Percentiles rank a stretch among this genome's conserved stretches.
Conservation (phyloP, 106 monocot species). For the Dioscorea alata region DNA sequence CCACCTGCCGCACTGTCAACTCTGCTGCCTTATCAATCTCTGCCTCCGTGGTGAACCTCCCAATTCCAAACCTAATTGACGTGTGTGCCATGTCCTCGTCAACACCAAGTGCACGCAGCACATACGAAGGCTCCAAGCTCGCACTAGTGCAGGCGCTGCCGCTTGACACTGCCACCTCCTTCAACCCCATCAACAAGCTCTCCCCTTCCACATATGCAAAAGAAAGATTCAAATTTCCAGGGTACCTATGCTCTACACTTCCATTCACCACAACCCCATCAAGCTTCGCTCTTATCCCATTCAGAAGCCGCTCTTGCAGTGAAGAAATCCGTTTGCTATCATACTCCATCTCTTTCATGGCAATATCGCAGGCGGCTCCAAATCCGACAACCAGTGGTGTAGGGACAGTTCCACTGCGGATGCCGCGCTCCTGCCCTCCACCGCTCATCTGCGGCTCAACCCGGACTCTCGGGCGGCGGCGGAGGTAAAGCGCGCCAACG, state of each 20-base stretch:
- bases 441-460: conserved; percentile 99
- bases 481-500: conserved; percentile 78
- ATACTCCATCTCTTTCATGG: conserved; percentile 85
- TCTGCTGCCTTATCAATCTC: conserved; percentile 76
- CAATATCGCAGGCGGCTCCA: conserved; percentile 87
- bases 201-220: conserved; percentile 96
- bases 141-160: conserved; percentile 98
- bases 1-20: conserved; percentile 77
- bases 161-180: conserved; percentile 97
- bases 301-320: conserved; percentile 62
- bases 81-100: conserved; percentile 99
- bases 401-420: conserved; percentile 89
- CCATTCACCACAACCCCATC: conserved; percentile 87
- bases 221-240: conserved; percentile 82
- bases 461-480: conserved; percentile 72
- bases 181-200: conserved; percentile 91
- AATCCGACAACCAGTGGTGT: conserved; percentile 86
- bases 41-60: conserved; percentile 81
- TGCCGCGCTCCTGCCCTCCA: conserved; percentile 94
- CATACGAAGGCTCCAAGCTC: conserved; percentile 91
- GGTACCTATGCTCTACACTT: conserved; percentile 70
- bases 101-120: conserved; percentile 83
- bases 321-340: conserved; percentile 32
- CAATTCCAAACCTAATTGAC: conserved; percentile 91
- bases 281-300: conserved; percentile 48